phyloP scores from a whole-genome alignment of 345 rosid species.

The Salix brachista region DNA sequence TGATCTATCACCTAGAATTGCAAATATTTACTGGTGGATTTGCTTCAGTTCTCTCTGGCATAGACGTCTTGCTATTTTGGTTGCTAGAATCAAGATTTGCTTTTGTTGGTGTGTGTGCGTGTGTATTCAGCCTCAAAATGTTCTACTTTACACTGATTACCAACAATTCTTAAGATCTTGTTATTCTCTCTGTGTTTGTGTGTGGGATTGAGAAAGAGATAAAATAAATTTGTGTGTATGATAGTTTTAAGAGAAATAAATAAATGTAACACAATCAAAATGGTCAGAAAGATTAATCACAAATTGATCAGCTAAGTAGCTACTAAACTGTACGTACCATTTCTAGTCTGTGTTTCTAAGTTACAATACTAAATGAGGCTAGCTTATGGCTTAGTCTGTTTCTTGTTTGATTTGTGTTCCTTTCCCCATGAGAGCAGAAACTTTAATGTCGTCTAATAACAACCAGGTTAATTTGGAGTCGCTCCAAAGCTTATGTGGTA shows the following conservation, averaged over 20 bases:
- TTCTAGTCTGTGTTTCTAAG: neutral
- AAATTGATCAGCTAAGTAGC: too few species aligned
- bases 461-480: too few species aligned
- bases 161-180: neutral
- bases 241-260: too few species aligned
- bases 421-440: neutral
- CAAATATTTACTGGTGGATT: conserved; percentile 13
- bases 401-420: neutral
- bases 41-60: neutral
- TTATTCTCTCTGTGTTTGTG: too few species aligned
- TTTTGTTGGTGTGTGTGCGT: neutral
- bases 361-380: neutral
- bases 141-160: neutral
- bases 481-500: too few species aligned
- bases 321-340: neutral
- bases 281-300: too few species aligned
- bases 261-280: too few species aligned
- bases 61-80: neutral
- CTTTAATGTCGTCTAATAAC: too few species aligned
- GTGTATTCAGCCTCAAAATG: neutral
- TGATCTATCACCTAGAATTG: conserved; percentile 1
- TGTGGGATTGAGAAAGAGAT: too few species aligned
- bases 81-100: neutral
- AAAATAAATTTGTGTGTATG: too few species aligned
- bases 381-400: neutral